Conservation (phyloP, 2,329 filamentous ascomycete genomes). For the Coniochaeta sp. region DNA sequence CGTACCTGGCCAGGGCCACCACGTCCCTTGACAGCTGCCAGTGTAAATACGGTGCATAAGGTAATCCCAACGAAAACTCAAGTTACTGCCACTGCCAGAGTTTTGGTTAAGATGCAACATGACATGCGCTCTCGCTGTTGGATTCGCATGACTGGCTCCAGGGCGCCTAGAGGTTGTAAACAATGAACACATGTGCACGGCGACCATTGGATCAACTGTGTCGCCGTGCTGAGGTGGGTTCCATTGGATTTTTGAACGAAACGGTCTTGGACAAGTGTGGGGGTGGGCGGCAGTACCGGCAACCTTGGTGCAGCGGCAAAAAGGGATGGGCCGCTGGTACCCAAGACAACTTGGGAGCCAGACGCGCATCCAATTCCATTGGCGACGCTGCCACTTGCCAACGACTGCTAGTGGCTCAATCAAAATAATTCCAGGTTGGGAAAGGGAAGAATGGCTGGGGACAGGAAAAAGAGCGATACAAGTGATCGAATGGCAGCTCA, state of each 20-base stretch:
- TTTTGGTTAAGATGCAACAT: not conserved
- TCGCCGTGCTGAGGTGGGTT: not conserved
- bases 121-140: not conserved
- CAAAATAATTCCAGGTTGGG: constrained; percentile 10
- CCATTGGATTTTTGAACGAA: not conserved
- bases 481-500: constrained; percentile 12
- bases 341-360: not conserved
- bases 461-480: not conserved
- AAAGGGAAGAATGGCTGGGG: not conserved
- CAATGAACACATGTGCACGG: not conserved
- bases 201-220: not conserved
- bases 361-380: not conserved
- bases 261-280: not conserved
- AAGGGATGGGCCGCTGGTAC: constrained; percentile 3
- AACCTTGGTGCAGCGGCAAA: constrained; percentile 5
- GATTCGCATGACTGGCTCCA: not conserved
- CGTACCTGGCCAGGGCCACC: not conserved
- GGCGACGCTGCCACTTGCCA: constrained; percentile 3
- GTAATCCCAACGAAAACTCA: not conserved
- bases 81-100: not conserved
- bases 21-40: not conserved
- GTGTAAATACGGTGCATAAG: not conserved
- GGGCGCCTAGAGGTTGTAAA: not conserved
- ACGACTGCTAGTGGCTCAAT: constrained; percentile 1
- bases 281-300: constrained; percentile 5